Evolutionary conservation across 148 eudicot species (phyloP).

Genomic region (Hydrangea macrophylla): DNA sequence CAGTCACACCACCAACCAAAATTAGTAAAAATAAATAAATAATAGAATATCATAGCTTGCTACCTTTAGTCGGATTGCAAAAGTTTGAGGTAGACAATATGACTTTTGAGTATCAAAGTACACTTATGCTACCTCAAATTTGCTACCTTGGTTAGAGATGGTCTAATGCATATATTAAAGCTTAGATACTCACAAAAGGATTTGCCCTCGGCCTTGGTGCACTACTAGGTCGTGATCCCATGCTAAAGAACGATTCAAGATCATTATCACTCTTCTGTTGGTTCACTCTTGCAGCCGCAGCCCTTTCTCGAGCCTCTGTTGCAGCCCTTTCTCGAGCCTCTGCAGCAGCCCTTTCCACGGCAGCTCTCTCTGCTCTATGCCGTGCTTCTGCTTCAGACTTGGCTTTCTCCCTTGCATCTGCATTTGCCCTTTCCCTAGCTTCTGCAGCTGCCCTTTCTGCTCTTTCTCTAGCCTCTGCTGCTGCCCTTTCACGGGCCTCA

Average conservation of each 20-base stretch:
- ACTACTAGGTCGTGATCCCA: constrained; percentile 70
- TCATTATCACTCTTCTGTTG: constrained; percentile 70
- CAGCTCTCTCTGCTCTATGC: constrained; percentile 38
- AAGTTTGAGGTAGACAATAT: no score
- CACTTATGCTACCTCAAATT: no score
- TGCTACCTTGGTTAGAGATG: no score
- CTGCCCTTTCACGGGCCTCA: constrained; percentile 82
- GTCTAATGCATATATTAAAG: no score
- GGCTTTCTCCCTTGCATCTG: constrained; percentile 40
- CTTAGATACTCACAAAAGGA: constrained; percentile 50
- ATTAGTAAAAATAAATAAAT: no score
- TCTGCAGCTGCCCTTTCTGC: constrained; percentile 47
- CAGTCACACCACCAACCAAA: no score
- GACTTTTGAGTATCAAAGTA: no score
- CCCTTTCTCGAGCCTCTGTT: constrained; percentile 40
- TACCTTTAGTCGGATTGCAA: no score
- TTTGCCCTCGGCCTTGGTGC: constrained; percentile 64
- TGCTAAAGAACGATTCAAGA: constrained; percentile 66
- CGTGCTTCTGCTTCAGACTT: constrained; percentile 13
- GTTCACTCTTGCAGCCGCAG: constrained; percentile 48
- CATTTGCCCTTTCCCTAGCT: constrained; percentile 45
- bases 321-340: constrained; percentile 44
- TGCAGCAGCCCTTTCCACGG: constrained; percentile 39
- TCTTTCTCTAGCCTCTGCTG: constrained; percentile 48
- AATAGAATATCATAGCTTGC: no score